Percentiles rank a stretch among this genome's conserved stretches.
Conservation (phyloP, 2,329 filamentous ascomycete species). For the Aspergillus arachidicola region DNA sequence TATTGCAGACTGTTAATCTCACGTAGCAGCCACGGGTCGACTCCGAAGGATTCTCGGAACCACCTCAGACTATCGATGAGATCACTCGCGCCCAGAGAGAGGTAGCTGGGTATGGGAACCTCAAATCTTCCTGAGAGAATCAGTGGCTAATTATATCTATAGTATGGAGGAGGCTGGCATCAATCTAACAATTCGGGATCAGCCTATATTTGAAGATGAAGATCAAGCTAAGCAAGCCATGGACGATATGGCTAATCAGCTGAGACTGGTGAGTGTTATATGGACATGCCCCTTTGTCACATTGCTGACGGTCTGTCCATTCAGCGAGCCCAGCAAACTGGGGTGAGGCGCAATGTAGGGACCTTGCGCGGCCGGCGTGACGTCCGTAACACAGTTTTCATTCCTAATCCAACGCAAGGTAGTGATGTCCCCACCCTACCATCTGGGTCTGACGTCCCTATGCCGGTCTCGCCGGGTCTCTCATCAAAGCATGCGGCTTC, state of each 20-base stretch:
- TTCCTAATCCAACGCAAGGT: slow-evolving; percentile 56
- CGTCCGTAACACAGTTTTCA: slow-evolving; percentile 86
- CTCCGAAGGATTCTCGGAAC: slow-evolving; percentile 44
- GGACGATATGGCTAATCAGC: slow-evolving; percentile 52
- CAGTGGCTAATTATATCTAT: slow-evolving; percentile 21
- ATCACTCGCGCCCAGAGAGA: slow-evolving; percentile 49
- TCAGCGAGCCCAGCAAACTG: slow-evolving; percentile 49
- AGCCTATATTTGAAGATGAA: slow-evolving; percentile 54
- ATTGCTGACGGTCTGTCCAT: slow-evolving; percentile 20
- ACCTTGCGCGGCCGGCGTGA: slow-evolving; percentile 88
- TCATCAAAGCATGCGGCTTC: slow-evolving; percentile 45
- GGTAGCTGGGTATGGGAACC: slow-evolving; percentile 38
- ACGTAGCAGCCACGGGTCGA: slow-evolving; percentile 33
- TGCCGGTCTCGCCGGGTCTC: slow-evolving; percentile 40
- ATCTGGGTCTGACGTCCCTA: slow-evolving; percentile 28
- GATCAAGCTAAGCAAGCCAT: slow-evolving; percentile 52
- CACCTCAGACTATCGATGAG: slow-evolving; percentile 46
- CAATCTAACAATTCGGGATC: slow-evolving; percentile 52
- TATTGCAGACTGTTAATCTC: slow-evolving; percentile 16
- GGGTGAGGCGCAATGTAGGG: slow-evolving; percentile 68
- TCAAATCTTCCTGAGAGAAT: background rate
- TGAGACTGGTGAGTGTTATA: slow-evolving; percentile 43
- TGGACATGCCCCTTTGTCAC: background rate
- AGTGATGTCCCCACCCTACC: slow-evolving; percentile 33
- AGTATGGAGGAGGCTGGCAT: slow-evolving; percentile 47